Base-by-base conservation (phyloP, 2,329 filamentous ascomycete species). In the Venturiaceae sp. region DNA sequence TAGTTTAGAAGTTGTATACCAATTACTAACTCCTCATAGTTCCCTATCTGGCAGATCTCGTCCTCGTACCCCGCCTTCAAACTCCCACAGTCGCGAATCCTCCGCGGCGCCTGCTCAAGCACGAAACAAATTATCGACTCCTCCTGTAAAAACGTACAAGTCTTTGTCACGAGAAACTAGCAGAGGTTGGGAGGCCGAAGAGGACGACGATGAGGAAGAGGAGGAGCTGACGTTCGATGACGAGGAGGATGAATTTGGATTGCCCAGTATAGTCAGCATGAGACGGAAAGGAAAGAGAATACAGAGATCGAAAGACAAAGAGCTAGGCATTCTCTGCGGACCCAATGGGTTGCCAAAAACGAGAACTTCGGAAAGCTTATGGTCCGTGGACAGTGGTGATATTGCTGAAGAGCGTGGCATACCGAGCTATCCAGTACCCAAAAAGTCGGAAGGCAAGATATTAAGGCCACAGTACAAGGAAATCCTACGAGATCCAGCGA, bases 401-500 rank as follows among this genome's bases (percentile, higher is more conserved):
- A 96, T 97, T 69, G 91, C 92, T 19, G 88, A 95, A 67, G 92
- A 96, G 73, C 83, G 92, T 62, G 90, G 89, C 26, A 78, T 87
- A 39, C 84, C 90, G 14, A 85, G 83, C 62, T 97, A 97, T 67
- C 92, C 92, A 30, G 86, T 89, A 66, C 84, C 92, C 2, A 92
- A 92, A 73, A 95, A 92, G 72, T 86, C 82, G 62, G 92, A 96
- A 69, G 92, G 90, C 30, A 99, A 99, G 78, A 97, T 97, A 60
- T 77, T 99, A 23, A 84, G 94, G 62, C 94, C 94, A 55, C 94
- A 99, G 72, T 99, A 97, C 72, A 96, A 99, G 73, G 94, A 99
- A 62, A 95, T 99, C 50, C 75, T 99, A 11, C 70, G 73, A 72
- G 83, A 86, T 68, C 95, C 95, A 11, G 94, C 91, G 57, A 99